phyloP scores from a whole-genome alignment of 495 filamentous ascomycete genomes.

The Lineolata rhizophorae region DNA sequence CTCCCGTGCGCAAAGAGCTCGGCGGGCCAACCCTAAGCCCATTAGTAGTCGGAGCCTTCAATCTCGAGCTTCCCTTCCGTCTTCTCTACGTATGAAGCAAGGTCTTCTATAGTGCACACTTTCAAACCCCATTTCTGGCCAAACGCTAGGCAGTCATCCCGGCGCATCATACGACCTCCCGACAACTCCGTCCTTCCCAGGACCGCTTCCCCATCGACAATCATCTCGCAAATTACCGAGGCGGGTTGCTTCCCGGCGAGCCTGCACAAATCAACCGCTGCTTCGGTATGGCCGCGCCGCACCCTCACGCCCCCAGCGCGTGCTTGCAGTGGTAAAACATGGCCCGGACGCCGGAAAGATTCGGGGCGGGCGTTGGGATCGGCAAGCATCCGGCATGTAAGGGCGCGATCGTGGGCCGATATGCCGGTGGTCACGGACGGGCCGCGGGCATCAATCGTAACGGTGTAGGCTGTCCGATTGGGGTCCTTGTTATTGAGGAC shows the following conservation, averaged over 20 bases:
- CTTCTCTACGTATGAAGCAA: slow-evolving; percentile 60
- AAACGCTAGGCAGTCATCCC: slow-evolving; percentile 77
- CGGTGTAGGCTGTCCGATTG: slow-evolving; percentile 77
- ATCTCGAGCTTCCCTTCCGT: slow-evolving; percentile 18
- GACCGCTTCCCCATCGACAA: slow-evolving; percentile 26
- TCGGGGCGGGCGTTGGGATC: slow-evolving; percentile 31
- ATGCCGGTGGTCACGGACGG: slow-evolving; percentile 71
- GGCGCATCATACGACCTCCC: slow-evolving; percentile 68
- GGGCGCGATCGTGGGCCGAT: slow-evolving; percentile 63
- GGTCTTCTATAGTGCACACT: slow-evolving; percentile 85
- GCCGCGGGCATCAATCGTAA: slow-evolving; percentile 59
- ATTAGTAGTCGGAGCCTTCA: slow-evolving; percentile 9
- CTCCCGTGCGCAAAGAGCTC: too few species aligned
- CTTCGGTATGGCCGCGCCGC: slow-evolving; percentile 77
- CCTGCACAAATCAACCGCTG: slow-evolving; percentile 30
- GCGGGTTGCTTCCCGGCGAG: slow-evolving; percentile 27
- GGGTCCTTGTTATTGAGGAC: slow-evolving; percentile 63
- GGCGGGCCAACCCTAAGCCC: too few species aligned
- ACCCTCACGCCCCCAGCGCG: slow-evolving; percentile 58
- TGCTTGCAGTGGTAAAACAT: slow-evolving; percentile 72
- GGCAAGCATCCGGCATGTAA: slow-evolving; percentile 64
- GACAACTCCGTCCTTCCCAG: slow-evolving; percentile 30
- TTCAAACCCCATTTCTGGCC: slow-evolving; percentile 73
- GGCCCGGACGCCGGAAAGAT: slow-evolving; percentile 65
- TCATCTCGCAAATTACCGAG: slow-evolving; percentile 44